Evolutionary conservation across 768 basidiomycete species (phyloP).

Genomic region (Pleurotus pulmonarius): DNA sequence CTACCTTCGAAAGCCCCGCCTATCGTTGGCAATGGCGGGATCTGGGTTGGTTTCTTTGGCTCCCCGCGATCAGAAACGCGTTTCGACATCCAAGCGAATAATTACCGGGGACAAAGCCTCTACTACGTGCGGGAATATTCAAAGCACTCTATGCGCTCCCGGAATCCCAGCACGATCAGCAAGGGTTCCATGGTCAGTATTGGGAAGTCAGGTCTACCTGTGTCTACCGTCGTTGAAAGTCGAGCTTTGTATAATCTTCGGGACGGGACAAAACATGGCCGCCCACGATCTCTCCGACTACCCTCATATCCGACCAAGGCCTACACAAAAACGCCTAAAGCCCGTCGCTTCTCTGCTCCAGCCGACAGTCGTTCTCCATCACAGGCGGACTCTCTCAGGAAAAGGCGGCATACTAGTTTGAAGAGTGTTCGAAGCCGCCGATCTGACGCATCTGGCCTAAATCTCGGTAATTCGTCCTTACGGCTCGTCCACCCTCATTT

Average conservation of each 20-base stretch:
- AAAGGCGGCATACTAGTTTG: constrained; percentile 20
- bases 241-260: constrained; percentile 5
- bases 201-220: constrained; percentile 13
- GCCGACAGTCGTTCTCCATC: constrained; percentile 13
- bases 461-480: constrained; percentile 17
- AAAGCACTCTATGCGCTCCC: constrained; percentile 2
- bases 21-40: constrained; percentile 20
- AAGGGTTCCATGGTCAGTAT: constrained; percentile 1
- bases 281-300: constrained; percentile 13
- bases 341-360: constrained; percentile 29
- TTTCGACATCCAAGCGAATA: constrained; percentile 12
- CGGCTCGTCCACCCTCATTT: constrained; percentile 17
- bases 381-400: constrained; percentile 7
- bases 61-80: constrained; percentile 43
- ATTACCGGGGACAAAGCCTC: neutral
- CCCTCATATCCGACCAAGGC: constrained; percentile 16
- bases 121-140: neutral
- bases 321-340: constrained; percentile 10
- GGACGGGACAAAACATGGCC: constrained; percentile 8
- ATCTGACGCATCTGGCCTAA: constrained; percentile 12
- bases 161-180: neutral
- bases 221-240: constrained; percentile 13
- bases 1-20: constrained; percentile 8
- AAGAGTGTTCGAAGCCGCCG: constrained; percentile 18
- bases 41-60: constrained; percentile 41